phyloP scores from a whole-genome alignment of 768 basidiomycete species.

The Clavaria fumosa region DNA sequence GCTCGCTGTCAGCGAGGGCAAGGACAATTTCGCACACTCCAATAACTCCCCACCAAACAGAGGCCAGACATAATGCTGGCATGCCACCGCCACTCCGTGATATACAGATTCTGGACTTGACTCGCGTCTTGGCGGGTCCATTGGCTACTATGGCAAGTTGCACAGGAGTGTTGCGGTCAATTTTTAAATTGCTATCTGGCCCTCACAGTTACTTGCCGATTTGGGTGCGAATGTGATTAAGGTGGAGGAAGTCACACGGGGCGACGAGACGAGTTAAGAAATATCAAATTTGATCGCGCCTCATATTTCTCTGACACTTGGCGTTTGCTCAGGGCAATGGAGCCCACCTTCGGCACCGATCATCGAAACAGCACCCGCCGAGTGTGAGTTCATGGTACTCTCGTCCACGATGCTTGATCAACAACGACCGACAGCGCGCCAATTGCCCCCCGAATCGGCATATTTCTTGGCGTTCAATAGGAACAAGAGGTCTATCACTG shows the following conservation, averaged over 20 bases:
- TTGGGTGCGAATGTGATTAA: conserved; percentile 90
- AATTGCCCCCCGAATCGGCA: conserved; percentile 79
- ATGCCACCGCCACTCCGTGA: conserved; percentile 71
- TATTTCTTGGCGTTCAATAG: conserved; percentile 85
- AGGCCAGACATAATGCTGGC: conserved; percentile 18
- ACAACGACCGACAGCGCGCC: too few relatives aligned
- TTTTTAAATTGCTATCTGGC: conserved; percentile 43
- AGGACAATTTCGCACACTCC: too few relatives aligned
- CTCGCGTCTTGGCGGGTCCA: conserved; percentile 83
- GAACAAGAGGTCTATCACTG: conserved; percentile 78
- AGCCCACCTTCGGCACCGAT: conserved; percentile 43
- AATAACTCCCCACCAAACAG: neutral
- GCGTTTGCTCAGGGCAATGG: conserved; percentile 39
- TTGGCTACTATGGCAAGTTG: conserved; percentile 62
- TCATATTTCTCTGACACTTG: conserved; percentile 6
- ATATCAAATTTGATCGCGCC: conserved; percentile 10
- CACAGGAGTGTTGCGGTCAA: neutral
- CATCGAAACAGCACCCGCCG: conserved; percentile 30
- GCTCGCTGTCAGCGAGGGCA: too few relatives aligned
- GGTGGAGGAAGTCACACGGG: conserved; percentile 63
- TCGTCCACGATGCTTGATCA: too few relatives aligned
- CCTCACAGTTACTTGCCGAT: conserved; percentile 90
- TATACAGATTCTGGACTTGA: conserved; percentile 75
- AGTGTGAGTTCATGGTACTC: too few relatives aligned
- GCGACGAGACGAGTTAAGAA: conserved; percentile 85